Percentiles rank a stretch among this genome's conserved stretches.
phyloP scores from a whole-genome alignment of 306 rosid species.

The Glycine latifolia region DNA sequence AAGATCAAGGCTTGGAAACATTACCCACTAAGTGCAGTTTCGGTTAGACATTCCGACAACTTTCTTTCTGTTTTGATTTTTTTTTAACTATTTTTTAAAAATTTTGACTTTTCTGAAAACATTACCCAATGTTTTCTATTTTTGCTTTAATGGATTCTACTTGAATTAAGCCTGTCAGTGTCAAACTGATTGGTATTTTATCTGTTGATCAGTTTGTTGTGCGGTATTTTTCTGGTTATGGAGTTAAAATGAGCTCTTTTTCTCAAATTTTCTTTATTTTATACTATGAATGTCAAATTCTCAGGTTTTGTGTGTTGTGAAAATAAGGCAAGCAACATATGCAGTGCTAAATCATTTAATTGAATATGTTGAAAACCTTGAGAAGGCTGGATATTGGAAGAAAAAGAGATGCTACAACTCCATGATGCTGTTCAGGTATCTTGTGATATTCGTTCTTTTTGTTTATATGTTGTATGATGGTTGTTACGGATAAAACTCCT shows the following conservation, averaged over 20 bases:
- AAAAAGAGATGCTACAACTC: slow-evolving; percentile 94
- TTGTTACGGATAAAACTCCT: too few species aligned
- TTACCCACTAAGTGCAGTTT: too few species aligned
- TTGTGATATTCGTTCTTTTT: slow-evolving; percentile 18
- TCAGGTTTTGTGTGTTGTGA: slow-evolving; percentile 84
- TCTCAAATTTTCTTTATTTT: slow-evolving; percentile 18
- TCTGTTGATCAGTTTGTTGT: background rate
- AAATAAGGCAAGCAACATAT: slow-evolving; percentile 90
- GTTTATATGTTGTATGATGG: slow-evolving; percentile 28
- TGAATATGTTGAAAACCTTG: slow-evolving; percentile 83
- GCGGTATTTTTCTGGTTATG: slow-evolving; percentile 1
- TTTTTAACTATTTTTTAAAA: too few species aligned
- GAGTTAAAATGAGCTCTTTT: too few species aligned
- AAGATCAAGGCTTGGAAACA: too few species aligned
- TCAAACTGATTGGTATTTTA: slow-evolving; percentile 31
- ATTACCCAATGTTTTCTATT: too few species aligned
- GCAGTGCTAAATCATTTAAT: slow-evolving; percentile 77
- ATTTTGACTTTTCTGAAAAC: too few species aligned
- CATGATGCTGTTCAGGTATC: slow-evolving; percentile 90
- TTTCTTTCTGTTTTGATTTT: too few species aligned
- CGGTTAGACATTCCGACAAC: too few species aligned
- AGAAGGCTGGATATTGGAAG: slow-evolving; percentile 84
- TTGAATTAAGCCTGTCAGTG: slow-evolving; percentile 26
- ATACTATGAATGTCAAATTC: slow-evolving; percentile 32
- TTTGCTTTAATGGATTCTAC: slow-evolving; percentile 27